Evolutionary conservation across 208 protist species (phyloP), one percentile per base, ranked within the genome.

Genomic region (Acanthamoeba lugdunensis): DNA sequence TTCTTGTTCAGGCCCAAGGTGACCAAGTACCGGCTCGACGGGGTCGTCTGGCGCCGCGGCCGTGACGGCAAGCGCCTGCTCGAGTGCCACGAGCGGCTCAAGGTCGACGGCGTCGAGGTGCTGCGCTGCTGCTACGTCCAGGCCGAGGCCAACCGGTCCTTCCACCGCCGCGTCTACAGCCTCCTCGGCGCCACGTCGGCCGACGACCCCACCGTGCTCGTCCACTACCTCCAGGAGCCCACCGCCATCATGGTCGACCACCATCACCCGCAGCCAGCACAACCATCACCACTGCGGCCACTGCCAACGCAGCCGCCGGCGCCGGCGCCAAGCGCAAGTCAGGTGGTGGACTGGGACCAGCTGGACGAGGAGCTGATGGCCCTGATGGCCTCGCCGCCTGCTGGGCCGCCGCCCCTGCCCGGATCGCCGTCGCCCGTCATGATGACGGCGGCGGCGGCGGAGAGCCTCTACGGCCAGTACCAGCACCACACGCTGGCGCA

Each of bases 91-190:
- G 75, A 84, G 75, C 52, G 13, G 41, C 75, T 84, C 25, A 84
- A 84, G 75, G 75, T 84, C 13, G 75, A 30, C 11, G 48, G 75
- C 45, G 48, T 84, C 28, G 45, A 84, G 41, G 75, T 84, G 4
- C 48, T 84, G 33, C 75, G 75, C 45, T 84, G 75, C 75, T 30
- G 75, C 48, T 84, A 84, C 48, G 75, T 84, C 14, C 75, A 84
- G 75, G 14, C 45, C 45, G 75, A 84, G 45, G 75, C 52, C 75
- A 58, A 58, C 23, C 37, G 41, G 23, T 50, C 23, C 45, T 84
- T 58, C 48, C 75, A 84, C 28, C 75, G 75, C 23, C 75, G 75
- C 21, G n/a, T 84, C 25, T 84, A 84, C 75, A 56, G n/a, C 48
- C 75, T 84, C 75, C 75, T 84, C 45, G 45, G 56, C 48, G 41